Base-by-base conservation (phyloP, 495 filamentous ascomycete species). In the Aspergillus saccharolyticus region DNA sequence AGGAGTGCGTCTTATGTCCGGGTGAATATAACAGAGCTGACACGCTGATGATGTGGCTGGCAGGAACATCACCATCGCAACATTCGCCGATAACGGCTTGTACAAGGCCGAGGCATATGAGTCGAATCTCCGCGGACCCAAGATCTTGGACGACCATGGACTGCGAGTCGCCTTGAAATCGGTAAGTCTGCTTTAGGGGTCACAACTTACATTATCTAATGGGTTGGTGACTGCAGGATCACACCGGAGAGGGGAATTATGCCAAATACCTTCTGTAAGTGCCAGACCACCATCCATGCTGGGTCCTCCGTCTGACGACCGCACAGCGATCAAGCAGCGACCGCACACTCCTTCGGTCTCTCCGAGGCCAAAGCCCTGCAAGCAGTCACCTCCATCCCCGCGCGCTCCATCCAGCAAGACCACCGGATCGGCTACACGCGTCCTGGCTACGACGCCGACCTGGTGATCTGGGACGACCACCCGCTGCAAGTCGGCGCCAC, bases 381-480 rank as follows among this genome's bases (percentile, higher is more conserved):
- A 25, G 72, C 81, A 0, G 83, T 87, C 6, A 87, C 84, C 3
- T 80, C 76, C 17, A 80, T 80, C 1, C 81, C 84, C 5, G 83
- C 84, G n/a, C 77, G 80, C 53, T 74, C 80, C 16, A 71, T 87
- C 0, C 81, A 81, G 4, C 73, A 85, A 15, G 80, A 76, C 3
- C 66, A 87, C 44, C 74, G 84, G 16, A 72, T 88, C 14, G 85
- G 85, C 9, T 85, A 85, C 58, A 70, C 81, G 44, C 81, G 80
- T 65, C 70, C 78, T 19, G 83, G 84, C 0, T 85, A 82, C 56
- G 85, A 88, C 63, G 85, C 84, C 19, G 85, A 88, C 60, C 55
- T 88, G 19, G 85, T 85, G 1, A 76, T 87, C 9, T 88, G 84
- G 84, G 83, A 87, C 61, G 81, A 77, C 47, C 82, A 88, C 63